Conservation (phyloP, 257 asterid species). For the Jacaranda copaia region DNA sequence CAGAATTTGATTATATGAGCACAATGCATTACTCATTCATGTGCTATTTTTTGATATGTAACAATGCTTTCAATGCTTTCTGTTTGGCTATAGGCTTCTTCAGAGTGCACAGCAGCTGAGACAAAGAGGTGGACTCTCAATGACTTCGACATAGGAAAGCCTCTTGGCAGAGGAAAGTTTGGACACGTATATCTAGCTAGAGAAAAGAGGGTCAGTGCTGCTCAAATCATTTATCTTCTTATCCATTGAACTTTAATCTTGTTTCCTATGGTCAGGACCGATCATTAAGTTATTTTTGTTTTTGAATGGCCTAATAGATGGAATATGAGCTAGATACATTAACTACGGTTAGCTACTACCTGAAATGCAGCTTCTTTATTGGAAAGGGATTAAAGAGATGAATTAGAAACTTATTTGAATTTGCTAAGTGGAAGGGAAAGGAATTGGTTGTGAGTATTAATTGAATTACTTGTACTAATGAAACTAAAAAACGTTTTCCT, state of each 20-base stretch:
- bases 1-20: conserved; percentile 3
- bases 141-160: conserved; percentile 96
- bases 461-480: neutral
- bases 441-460: conserved; percentile 10
- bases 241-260: neutral
- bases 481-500: conserved; percentile 21
- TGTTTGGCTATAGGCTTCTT: conserved; percentile 47
- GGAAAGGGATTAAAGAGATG: conserved; percentile 2
- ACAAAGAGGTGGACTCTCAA: conserved; percentile 79
- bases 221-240: conserved; percentile 8
- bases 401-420: neutral
- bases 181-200: conserved; percentile 97
- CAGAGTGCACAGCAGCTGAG: conserved; percentile 64
- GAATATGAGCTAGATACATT: neutral
- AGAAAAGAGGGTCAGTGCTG: conserved; percentile 72
- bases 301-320: neutral
- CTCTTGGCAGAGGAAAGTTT: conserved; percentile 96
- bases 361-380: neutral
- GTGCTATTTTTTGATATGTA: conserved; percentile 5
- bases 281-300: neutral
- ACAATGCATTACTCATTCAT: neutral
- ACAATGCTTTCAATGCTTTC: conserved; percentile 44
- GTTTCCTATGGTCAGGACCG: neutral
- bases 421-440: neutral
- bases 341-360: neutral